Evolutionary conservation across 495 filamentous ascomycete genomes (phyloP), one percentile per base, ranked within the genome.

Genomic region (Peziza echinospora): DNA sequence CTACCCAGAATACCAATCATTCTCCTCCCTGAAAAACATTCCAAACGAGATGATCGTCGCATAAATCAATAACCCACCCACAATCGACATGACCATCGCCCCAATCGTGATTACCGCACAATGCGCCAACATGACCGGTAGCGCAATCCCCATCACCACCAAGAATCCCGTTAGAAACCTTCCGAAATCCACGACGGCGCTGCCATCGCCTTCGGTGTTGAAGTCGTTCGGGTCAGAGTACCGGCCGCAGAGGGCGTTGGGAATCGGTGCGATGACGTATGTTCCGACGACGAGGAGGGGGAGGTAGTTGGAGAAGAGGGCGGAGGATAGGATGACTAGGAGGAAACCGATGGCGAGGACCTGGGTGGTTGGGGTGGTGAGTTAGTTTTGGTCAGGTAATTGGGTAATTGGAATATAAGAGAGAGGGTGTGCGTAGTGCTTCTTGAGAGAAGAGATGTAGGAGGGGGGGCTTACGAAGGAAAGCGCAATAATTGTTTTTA

Each of bases 301-400:
- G 56, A 86, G 82, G 74, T 91, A 97, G 60, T 83, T 81, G 49
- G 84, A 69, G 70, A 77, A 96, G 45, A 97, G 78, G 24, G 91
- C 89, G 58, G 84, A 89, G 50, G 85, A 93, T 59, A 97, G 82
- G 65, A 97, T 97, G 40, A 96, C 87, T 51, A 97, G 85, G 58
- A 97, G 83, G 72, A 97, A 97, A 57, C 89, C 89, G 61, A 97
- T 89, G 49, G 91, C 91, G 47, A 97, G 83, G 58, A 97, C 73
- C 81, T 86, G 45, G 10, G 7, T 6, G 30, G 23, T 45, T 47
- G 26, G 43, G 28, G 5, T 13, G 23, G 26, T 39, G 30, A n/a
- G n/a, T n/a, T n/a, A n/a, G n/a, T n/a, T n/a, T n/a, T n/a, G n/a
- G n/a, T n/a, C n/a, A n/a, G n/a, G n/a, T n/a, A n/a, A n/a, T n/a